Evolutionary conservation across 1,284 basidiomycete species (phyloP), one percentile per base, ranked within the genome.

Genomic region (Ganoderma multipileum): DNA sequence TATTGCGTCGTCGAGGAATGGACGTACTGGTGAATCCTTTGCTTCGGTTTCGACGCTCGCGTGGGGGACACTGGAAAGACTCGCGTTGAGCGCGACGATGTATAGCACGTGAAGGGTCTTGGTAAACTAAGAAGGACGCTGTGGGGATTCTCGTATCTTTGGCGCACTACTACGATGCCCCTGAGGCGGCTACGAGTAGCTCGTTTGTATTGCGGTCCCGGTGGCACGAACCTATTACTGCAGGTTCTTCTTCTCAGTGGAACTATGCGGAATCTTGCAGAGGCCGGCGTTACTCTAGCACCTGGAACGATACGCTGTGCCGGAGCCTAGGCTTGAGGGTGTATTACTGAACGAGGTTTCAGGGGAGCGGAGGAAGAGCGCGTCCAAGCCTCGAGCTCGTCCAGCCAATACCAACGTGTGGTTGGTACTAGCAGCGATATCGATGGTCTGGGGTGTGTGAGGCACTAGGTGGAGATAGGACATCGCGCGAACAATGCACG

Each of bases 1-100:
- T 88, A 91, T 72, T 93, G 91, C 74, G 83, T 91, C 36, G 85
- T 90, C 18, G 92, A 93, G 74, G 92, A 93, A 76, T 93, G 88
- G 83, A 84, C 83, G 26, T 92, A 85, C 80, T 91, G 83, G 75
- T 91, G 70, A 28, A 44, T 11, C 28, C 14, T 20, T 9, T 16
- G 52, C 7, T 11, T 33, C 14, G 1, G 28, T 33, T 30, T 30
- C 52, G 20, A 33, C 28, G 28, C 18, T 55, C 28, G 52, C 30
- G 28, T 33, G 28, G 52, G 16, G 28, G n/a, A n/a, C n/a, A n/a
- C n/a, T n/a, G n/a, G 7, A 33, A 18, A 16, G 52, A 8, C 54
- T 47, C 50, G 52, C 54, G 55, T 58, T 65, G 60, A 60, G 64
- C 38, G 52, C 58, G 58, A n/a, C 28, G 26, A 30, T 42, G 61